Base-by-base conservation (phyloP, 2,329 filamentous ascomycete species). In the Fusarium burgessii region DNA sequence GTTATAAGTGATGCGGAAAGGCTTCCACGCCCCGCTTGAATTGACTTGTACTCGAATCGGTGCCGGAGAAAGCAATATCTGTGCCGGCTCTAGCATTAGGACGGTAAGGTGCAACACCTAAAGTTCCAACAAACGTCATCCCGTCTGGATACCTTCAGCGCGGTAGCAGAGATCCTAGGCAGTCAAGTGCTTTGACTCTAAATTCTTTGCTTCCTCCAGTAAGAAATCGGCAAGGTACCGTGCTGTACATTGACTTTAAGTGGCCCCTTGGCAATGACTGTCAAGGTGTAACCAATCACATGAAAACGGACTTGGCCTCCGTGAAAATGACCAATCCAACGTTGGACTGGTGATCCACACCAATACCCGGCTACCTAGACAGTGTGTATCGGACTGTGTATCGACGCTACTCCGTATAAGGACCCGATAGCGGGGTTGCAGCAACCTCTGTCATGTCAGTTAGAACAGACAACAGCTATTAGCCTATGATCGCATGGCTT, bases 371-470 rank as follows among this genome's bases (percentile, higher is more conserved):
- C 23, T 23, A 23, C 23, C 15, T 38, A 27, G 40, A 71, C 69
- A 66, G 69, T 72, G 69, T 51, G 27, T n/a, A 14, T 9, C 3
- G 9, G 9, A 66, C 69, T 66, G 60, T 49, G 46, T 20, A 27
- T 11, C 10, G 29, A 29, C 29, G 29, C 29, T 29, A 23, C 23
- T 23, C 23, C 23, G 23, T 23, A 29, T 29, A 11, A 11, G 10
- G 29, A 29, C 27, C 7, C 10, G 27, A 6, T 29, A 29, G 27
- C 27, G 4, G 29, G 29, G 29, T 29, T 29, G 29, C 8, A 11
- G 10, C 29, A 29, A 29, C 29, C 29, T 29, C 29, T 10, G 29
- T 29, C 29, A 29, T 11, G 29, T 29, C 29, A 29, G 29, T 29
- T 29, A 29, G 29, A 29, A 23, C 23, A 23, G 23, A 23, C 23